Base-by-base conservation (phyloP, 805 yeast genomes). In the Debaryomyces prosopidis region DNA sequence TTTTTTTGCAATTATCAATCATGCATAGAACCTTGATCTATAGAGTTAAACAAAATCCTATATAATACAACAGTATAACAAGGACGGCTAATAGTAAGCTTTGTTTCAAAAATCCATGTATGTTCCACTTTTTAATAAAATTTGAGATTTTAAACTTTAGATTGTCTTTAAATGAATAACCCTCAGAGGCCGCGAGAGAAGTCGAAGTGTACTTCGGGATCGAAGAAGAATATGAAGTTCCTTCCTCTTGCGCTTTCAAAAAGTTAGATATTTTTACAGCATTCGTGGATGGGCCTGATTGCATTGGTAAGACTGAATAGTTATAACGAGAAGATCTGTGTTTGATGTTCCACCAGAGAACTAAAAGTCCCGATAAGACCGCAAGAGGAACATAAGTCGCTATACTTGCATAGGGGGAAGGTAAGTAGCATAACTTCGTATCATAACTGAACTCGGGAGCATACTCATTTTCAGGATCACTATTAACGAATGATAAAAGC, bases 341-440 rank as follows among this genome's bases (percentile, higher is more conserved):
- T 43, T 57, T 60, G 36, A 62, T 40, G 45, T 66, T 60, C 63
- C 67, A 67, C 43, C 47, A 51, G 11, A 71, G 51, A 16, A 71
- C 40, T 1, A 61, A 19, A 1, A 64, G 23, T 0, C 63, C 72
- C 16, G 68, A 61, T 2, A 58, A 33, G 23, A 60, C 63, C 2
- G 79, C 74, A 42, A 68, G 53, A 4, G 58, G 38, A 2, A 71
- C 62, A 52, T 77, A 77, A 43, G 60, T 48, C 9, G 57, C 49
- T 1, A 76, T 62, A 45, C 75, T 75, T 28, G 62, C 45, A 51
- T 76, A 77, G 4, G 82, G 82, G 5, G 63, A 63, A 4, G 76
- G 79, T 28, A 75, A 55, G 55, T 71, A 72, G 54, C 82, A 77
- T 19, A 76, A 57, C 16, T 64, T 54, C 15, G 77, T 73, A n/a